Conservation (phyloP, 108 stramenopile genomes). For the Fistulifera pelliculosa region DNA sequence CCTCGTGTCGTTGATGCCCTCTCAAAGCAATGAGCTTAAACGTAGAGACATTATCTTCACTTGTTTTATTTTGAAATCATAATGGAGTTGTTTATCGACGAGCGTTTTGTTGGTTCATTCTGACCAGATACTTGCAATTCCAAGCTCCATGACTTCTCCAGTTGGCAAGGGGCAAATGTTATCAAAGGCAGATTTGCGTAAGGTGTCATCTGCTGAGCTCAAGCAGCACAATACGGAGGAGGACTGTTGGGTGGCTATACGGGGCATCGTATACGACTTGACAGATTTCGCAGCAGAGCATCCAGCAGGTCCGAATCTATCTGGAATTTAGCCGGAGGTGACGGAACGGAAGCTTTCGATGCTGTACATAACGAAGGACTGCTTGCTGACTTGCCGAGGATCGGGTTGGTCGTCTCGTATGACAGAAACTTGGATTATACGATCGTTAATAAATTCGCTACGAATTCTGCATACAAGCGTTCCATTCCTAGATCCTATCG, state of each 20-base stretch:
- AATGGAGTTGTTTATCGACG: no score
- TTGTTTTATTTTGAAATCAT: no score
- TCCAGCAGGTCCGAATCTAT: conserved; percentile 82
- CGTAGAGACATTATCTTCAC: no score
- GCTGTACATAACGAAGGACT: conserved; percentile 73
- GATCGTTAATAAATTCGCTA: no score
- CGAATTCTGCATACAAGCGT: no score
- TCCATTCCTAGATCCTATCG: no score
- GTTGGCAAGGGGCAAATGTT: background rate
- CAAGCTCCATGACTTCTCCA: no score
- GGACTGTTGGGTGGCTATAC: conserved; percentile 86
- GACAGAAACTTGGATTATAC: no score
- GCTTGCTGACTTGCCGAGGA: conserved; percentile 75
- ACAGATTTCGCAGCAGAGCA: conserved; percentile 88
- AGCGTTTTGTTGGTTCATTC: no score
- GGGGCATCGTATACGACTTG: conserved; percentile 84
- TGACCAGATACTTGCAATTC: no score
- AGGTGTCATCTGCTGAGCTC: conserved; percentile 49
- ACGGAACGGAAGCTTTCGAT: conserved; percentile 77
- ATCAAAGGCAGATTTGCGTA: conserved; percentile 21
- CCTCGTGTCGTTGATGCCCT: no score
- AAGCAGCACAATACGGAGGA: conserved; percentile 62
- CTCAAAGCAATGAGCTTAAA: no score
- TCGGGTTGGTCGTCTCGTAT: conserved; percentile 24
- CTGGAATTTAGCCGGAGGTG: conserved; percentile 67